Base-by-base conservation (phyloP, 345 rosid genomes). In the Xanthoceras sorbifolium region DNA sequence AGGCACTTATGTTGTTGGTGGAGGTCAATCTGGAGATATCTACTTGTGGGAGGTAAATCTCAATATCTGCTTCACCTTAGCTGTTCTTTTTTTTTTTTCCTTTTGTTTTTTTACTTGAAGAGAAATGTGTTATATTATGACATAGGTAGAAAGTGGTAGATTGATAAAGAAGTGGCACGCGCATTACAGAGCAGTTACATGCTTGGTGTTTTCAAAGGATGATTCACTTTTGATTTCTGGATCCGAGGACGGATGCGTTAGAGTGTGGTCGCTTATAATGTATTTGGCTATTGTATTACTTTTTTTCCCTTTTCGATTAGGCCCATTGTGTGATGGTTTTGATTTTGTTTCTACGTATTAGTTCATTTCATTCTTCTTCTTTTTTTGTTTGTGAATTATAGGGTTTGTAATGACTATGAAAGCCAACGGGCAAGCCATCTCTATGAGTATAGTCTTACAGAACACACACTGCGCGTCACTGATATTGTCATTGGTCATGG, bases 231-330 rank as follows among this genome's bases (percentile, higher is more conserved):
- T 95, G 71, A 72, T 95, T 71, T 95, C 99, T 34, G 97, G 99
- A 52, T 90, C 98, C 0, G 90, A 90, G 82, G 93, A 93, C 73
- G 92, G 97, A 72, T 82, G 88, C 46, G 84, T 96, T 78, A 81
- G 89, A 91, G 92, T 92, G 9, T 96, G 98, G 99, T 86, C 97
- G 20, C 93, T 93, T 72, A 79, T 86, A 80, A 81, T 73, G 99
- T 96, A 84, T 52, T 10, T 76, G 28, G 32, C 34, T 57, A 64
- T 40, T 28, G 46, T 62, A 8, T 55, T 34, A 29, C 63, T 22
- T 18, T 31, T 15, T 34, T 63, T 69, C 36, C 55, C 5, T 55
- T 42, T 32, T 34, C 76, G 57, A 7, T 20, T 28, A 7, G 36
- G 17, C 10, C 6, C 7, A 3, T 44, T 70, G 5, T 62, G 40